Evolutionary conservation across 2,329 filamentous ascomycete genomes (phyloP).

Genomic region (Arthrobotrys pseudoclavata): DNA sequence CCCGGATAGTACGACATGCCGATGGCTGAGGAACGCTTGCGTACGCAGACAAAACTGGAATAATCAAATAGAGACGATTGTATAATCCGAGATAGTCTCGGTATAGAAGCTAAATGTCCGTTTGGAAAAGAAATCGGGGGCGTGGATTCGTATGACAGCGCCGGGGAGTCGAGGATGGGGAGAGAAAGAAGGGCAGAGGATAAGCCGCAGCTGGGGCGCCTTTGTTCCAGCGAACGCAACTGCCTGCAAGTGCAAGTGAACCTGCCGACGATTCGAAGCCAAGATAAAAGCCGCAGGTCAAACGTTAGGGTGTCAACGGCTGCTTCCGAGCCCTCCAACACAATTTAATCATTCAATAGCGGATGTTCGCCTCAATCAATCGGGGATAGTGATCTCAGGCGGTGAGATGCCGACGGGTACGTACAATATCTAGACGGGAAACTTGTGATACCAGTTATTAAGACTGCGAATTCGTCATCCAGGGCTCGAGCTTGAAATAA

Average conservation of each 20-base stretch:
- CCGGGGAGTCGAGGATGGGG: slow-evolving; percentile 9
- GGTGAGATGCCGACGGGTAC: not conserved
- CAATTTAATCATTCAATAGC: slow-evolving; percentile 1
- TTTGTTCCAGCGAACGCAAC: slow-evolving; percentile 16
- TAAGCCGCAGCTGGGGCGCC: slow-evolving; percentile 53
- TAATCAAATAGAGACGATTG: slow-evolving; percentile 6
- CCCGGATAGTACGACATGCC: slow-evolving; percentile 60
- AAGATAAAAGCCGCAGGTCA: slow-evolving; percentile 46
- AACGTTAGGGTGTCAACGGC: slow-evolving; percentile 21
- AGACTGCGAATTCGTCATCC: not conserved
- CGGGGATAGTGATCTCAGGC: not conserved
- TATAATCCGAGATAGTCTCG: not conserved
- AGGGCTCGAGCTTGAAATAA: not conserved
- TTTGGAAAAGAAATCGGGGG: not conserved
- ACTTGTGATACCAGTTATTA: not conserved
- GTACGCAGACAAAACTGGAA: slow-evolving; percentile 22
- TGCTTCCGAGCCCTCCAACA: slow-evolving; percentile 40
- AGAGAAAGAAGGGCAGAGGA: slow-evolving; percentile 9
- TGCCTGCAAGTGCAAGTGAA: slow-evolving; percentile 33
- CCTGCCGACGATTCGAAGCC: slow-evolving; percentile 32
- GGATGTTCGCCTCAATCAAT: not conserved
- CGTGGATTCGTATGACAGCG: slow-evolving; percentile 9
- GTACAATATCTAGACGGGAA: not conserved
- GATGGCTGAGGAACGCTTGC: slow-evolving; percentile 27
- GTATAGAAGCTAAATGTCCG: not conserved